These are phyloP conservation scores for Verticillium klebahnii DNA, from an alignment of 2,329 filamentous ascomycete species.

Conservation along the genomic window DNA sequence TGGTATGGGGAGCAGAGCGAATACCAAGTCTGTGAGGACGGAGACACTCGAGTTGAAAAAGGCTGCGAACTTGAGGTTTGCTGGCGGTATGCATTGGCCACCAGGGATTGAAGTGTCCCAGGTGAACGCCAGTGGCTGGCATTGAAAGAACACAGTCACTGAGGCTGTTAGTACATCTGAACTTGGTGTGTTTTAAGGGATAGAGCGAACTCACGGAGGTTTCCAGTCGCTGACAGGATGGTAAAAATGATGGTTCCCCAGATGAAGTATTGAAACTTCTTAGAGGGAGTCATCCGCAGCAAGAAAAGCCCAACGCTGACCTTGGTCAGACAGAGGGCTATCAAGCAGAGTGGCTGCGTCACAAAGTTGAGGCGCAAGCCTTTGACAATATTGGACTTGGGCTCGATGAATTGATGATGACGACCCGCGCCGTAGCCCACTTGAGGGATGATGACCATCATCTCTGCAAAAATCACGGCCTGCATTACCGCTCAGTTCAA, in stretches of 20 bases:
- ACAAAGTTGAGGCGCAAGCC: conserved; percentile 25
- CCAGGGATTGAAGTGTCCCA: conserved; percentile 15
- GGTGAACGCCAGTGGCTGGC: conserved; percentile 15
- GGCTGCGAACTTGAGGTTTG: conserved; percentile 19
- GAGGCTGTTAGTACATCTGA: not conserved
- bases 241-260: conserved; percentile 19
- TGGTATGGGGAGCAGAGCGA: conserved; percentile 20
- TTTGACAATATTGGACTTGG: conserved; percentile 13
- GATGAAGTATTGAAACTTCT: conserved; percentile 14
- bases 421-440: conserved; percentile 20
- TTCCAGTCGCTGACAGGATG: conserved; percentile 16
- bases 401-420: conserved; percentile 20
- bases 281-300: conserved; percentile 17
- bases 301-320: conserved; percentile 24
- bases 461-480: conserved; percentile 18
- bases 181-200: not conserved
- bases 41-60: conserved; percentile 21
- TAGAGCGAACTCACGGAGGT: conserved; percentile 13
- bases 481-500: not conserved
- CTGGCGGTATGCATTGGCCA: conserved; percentile 17
- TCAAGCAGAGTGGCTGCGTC: conserved; percentile 22
- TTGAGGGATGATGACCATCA: conserved; percentile 21
- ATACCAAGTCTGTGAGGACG: conserved; percentile 20
- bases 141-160: conserved; percentile 22
- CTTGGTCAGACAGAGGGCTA: conserved; percentile 21